Percentiles rank a stretch among this genome's conserved stretches.
phyloP scores from a whole-genome alignment of 768 basidiomycete species.

The Suillus weaverae region DNA sequence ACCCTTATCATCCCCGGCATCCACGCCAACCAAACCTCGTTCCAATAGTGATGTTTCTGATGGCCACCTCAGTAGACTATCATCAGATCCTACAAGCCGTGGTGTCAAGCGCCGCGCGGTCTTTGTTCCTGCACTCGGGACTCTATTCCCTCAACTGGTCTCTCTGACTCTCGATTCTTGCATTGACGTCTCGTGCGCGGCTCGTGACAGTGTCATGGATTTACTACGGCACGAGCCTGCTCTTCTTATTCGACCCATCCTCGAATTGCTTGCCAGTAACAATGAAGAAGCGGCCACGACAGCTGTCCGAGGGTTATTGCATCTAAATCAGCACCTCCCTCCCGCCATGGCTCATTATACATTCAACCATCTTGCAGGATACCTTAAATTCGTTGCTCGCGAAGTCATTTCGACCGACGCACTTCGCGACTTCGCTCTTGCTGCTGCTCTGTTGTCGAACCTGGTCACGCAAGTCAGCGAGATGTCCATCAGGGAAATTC shows the following conservation, averaged over 20 bases:
- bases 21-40: conserved; percentile 34
- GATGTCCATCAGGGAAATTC: conserved; percentile 69
- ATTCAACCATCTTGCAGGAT: conserved; percentile 71
- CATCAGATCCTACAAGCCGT: conserved; percentile 39
- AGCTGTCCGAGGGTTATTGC: conserved; percentile 56
- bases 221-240: conserved; percentile 75
- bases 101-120: conserved; percentile 60
- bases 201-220: conserved; percentile 58
- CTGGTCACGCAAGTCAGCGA: conserved; percentile 67
- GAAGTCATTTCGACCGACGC: conserved; percentile 43
- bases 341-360: conserved; percentile 64
- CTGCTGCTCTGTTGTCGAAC: conserved; percentile 57
- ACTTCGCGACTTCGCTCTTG: conserved; percentile 53
- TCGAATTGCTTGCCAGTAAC: conserved; percentile 59
- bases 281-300: conserved; percentile 48
- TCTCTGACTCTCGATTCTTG: conserved; percentile 53
- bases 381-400: conserved; percentile 54
- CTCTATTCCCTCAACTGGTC: conserved; percentile 55
- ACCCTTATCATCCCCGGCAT: conserved; percentile 32
- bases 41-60: conserved; percentile 26
- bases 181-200: conserved; percentile 53
- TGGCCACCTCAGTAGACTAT: conserved; percentile 44
- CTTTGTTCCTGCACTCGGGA: conserved; percentile 61
- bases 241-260: conserved; percentile 59
- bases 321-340: conserved; percentile 56